These are phyloP conservation scores for Silene vulgaris DNA, from an alignment of 179 eudicot genomes.

Conservation along the genomic window DNA sequence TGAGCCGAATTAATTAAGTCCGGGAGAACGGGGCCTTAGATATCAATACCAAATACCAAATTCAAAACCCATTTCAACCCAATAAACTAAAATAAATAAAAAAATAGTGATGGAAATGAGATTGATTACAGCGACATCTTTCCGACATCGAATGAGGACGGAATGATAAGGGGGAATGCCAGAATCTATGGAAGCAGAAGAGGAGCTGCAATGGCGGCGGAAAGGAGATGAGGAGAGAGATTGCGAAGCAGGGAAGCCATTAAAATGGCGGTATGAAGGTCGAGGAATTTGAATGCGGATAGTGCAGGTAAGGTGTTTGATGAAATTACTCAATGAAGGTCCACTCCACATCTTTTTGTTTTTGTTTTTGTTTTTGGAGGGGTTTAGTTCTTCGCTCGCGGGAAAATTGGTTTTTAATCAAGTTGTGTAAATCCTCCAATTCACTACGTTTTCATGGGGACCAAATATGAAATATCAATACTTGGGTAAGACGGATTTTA, in stretches of 20 bases:
- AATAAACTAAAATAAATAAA: background rate
- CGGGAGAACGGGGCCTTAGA: too few species aligned
- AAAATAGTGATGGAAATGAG: background rate
- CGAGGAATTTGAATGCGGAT: slow-evolving; percentile 21
- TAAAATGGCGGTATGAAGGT: slow-evolving; percentile 29
- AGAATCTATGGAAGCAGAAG: slow-evolving; percentile 28
- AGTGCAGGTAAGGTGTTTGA: slow-evolving; percentile 63
- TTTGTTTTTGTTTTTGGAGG: background rate
- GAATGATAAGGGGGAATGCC: slow-evolving; percentile 54
- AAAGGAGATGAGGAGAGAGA: slow-evolving; percentile 15
- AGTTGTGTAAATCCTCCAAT: too few species aligned
- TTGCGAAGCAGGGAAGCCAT: slow-evolving; percentile 14
- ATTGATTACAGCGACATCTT: slow-evolving; percentile 63
- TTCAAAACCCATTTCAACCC: background rate
- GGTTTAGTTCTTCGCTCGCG: background rate
- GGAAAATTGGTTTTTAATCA: background rate
- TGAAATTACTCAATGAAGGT: slow-evolving; percentile 41
- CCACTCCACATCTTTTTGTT: slow-evolving; percentile 20
- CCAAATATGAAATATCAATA: too few species aligned
- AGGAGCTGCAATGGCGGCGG: slow-evolving; percentile 30
- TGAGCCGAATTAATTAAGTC: too few species aligned
- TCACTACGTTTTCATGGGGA: too few species aligned
- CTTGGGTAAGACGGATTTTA: too few species aligned
- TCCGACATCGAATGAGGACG: slow-evolving; percentile 59
- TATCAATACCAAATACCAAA: background rate